Conservation (phyloP, 2,329 filamentous ascomycete genomes). For the Cercospora sp. region DNA sequence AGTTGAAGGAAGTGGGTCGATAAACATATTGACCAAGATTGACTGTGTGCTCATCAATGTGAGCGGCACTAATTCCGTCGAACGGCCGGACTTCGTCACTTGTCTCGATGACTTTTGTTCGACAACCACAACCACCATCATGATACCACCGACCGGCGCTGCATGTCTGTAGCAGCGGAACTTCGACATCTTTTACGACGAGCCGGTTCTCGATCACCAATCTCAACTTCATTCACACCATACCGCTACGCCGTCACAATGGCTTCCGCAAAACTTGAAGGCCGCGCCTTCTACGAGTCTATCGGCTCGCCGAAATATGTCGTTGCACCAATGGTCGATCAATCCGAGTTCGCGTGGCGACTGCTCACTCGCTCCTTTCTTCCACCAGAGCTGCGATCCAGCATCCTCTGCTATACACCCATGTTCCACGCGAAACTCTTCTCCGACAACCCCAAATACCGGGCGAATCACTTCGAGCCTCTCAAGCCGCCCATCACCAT, state of each 20-base stretch:
- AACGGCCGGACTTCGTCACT: background rate
- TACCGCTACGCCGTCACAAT: conserved; percentile 24
- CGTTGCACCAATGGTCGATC: conserved; percentile 96
- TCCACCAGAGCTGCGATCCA: conserved; percentile 57
- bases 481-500: conserved; percentile 41
- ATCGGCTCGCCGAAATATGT: conserved; percentile 89
- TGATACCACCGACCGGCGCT: background rate
- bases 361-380: conserved; percentile 94
- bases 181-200: background rate
- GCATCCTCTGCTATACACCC: conserved; percentile 84
- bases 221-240: background rate
- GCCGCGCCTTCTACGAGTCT: conserved; percentile 90
- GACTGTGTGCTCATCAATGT: background rate
- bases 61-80: background rate
- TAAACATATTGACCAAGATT: background rate
- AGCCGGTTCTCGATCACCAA: background rate
- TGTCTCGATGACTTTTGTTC: background rate
- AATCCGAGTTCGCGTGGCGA: conserved; percentile 98
- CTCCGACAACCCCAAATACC: conserved; percentile 72
- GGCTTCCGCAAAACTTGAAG: conserved; percentile 46
- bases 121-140: background rate
- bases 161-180: conserved; percentile 6
- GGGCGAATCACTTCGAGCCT: conserved; percentile 78
- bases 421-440: conserved; percentile 97
- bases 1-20: background rate